Evolutionary conservation across 768 basidiomycete species (phyloP), one percentile per base, ranked within the genome.

Genomic region (Jaapia argillacea): DNA sequence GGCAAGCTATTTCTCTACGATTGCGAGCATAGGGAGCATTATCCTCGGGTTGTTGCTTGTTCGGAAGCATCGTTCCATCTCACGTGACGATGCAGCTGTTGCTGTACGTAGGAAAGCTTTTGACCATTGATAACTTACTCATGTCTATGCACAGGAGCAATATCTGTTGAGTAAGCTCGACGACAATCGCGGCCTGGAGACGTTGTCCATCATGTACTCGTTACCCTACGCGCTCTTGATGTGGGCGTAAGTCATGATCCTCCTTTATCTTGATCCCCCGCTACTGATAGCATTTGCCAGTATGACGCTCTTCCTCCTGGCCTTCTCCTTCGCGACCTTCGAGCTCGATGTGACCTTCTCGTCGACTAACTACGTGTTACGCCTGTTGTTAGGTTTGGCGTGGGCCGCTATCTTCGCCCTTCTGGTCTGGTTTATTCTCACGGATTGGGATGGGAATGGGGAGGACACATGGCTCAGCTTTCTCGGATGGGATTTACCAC

Each of bases 1-100:
- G 22, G 54, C 68, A 13, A 64, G 62, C 41, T 75, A 73, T 45
- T 45, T 65, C 23, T 77, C 75, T 2, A 57, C 67, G 4, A 50
- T 71, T 12, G 51, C 63, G 37, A 68, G 62, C 43, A 47, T 73
- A 37, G 65, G 64, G 1, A 66, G 66, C 40, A 66, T 71, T 47
- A 52, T 74, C 22, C 58, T 72, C 10, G 66, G 66, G 13, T 48
- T 71, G 33, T 50, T 69, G 16, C 64, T 77, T 6, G 58, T 65
- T 37, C 64, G 69, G 2, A 65, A 70, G 41, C 64, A 65, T 44
- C 65, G 66, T 23, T 58, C 56, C 0, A 61, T 60, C 33, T 51
- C 52, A 2, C 55, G 57, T 23, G 57, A 54, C 7, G 55, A 58
- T 2, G 60, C 61, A 3, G 40, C 43, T 3, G 53, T 65, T 43